These are phyloP conservation scores for Podila epigama DNA, from an alignment of 192 early-diverging fungal genomes.

Conservation along the genomic window DNA sequence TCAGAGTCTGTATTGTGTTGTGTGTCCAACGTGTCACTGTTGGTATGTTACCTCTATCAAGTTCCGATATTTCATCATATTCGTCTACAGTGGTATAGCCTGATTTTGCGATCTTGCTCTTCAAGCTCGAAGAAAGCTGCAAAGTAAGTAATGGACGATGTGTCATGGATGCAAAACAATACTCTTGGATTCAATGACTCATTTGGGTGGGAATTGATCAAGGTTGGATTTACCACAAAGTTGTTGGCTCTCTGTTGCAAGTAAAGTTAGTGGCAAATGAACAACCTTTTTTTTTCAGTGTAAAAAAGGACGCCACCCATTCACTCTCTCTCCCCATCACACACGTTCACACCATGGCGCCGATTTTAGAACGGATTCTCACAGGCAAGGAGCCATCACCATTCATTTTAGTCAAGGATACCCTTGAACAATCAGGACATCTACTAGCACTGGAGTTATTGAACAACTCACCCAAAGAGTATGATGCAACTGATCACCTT, in stretches of 20 bases:
- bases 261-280: not conserved
- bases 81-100: constrained; percentile 33
- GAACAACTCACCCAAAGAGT: constrained; percentile 23
- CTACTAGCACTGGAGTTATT: constrained; percentile 29
- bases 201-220: no score
- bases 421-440: constrained; percentile 39
- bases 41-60: no score
- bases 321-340: not conserved
- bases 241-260: no score
- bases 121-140: constrained; percentile 11
- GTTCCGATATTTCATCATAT: no score
- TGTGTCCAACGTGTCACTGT: no score
- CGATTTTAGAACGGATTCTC: constrained; percentile 36
- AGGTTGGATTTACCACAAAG: no score
- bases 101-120: constrained; percentile 22
- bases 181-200: not conserved
- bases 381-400: constrained; percentile 35
- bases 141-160: constrained; percentile 34
- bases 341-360: constrained; percentile 18
- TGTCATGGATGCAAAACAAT: not conserved
- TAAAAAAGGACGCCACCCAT: not conserved
- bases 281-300: no score
- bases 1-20: no score
- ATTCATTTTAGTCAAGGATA: constrained; percentile 41
- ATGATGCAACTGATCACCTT: no score